Conservation (phyloP, 2,329 filamentous ascomycete genomes). For the Cladosporium sp. region DNA sequence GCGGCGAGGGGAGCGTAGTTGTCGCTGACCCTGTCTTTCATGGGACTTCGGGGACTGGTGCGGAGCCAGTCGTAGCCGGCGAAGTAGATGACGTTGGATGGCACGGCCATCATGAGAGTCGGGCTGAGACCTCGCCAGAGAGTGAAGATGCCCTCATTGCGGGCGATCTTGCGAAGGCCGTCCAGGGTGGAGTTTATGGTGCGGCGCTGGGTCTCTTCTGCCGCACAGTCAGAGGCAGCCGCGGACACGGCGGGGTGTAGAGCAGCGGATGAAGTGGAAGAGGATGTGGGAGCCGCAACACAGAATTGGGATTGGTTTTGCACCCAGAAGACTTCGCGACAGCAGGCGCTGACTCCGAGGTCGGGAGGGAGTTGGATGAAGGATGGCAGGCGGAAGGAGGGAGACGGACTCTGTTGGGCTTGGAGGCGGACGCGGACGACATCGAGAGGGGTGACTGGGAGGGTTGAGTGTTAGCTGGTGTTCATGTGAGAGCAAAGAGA, state of each 20-base stretch:
- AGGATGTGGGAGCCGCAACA: constrained; percentile 56
- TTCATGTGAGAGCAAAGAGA: no score
- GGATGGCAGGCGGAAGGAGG: constrained; percentile 47
- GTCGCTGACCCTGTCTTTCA: constrained; percentile 58
- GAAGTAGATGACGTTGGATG: constrained; percentile 97
- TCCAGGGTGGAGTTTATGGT: constrained; percentile 90
- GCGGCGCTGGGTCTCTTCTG: constrained; percentile 78
- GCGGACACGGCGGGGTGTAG: constrained; percentile 30
- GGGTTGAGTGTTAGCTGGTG: constrained; percentile 1
- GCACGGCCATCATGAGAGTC: constrained; percentile 88
- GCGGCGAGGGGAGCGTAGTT: constrained; percentile 75
- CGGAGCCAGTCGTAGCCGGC: constrained; percentile 96
- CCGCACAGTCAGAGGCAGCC: constrained; percentile 66
- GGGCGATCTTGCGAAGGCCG: constrained; percentile 87
- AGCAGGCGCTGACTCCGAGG: constrained; percentile 90
- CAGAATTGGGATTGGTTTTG: constrained; percentile 80
- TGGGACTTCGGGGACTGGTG: constrained; percentile 66
- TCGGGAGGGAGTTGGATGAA: constrained; percentile 73
- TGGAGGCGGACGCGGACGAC: constrained; percentile 94
- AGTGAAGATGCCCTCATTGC: constrained; percentile 81
- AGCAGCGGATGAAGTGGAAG: constrained; percentile 30
- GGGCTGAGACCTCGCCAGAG: constrained; percentile 94
- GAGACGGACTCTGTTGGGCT: constrained; percentile 63
- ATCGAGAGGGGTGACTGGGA: constrained; percentile 86
- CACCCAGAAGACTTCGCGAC: constrained; percentile 94